Conservation (phyloP, 2,329 filamentous ascomycete genomes). For the Phaeosphaeria sp. region DNA sequence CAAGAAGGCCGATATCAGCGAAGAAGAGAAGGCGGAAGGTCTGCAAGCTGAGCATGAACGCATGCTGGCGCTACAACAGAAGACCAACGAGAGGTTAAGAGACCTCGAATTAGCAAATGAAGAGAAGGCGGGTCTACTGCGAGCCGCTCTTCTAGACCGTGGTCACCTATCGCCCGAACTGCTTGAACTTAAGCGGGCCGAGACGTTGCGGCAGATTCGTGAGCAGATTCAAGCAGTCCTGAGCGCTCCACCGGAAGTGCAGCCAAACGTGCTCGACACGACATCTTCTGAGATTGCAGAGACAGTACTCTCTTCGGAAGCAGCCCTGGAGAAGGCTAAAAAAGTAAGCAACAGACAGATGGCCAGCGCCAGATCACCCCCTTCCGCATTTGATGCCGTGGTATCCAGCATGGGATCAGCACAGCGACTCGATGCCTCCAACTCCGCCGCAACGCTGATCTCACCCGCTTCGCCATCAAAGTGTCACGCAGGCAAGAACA, state of each 20-base stretch:
- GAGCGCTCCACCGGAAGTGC: constrained; percentile 39
- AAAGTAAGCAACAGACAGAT: constrained; percentile 46
- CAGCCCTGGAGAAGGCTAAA: constrained; percentile 44
- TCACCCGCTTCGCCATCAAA: constrained; percentile 18
- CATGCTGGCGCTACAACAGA: constrained; percentile 42
- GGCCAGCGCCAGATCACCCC: constrained; percentile 24
- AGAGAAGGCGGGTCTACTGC: constrained; percentile 44
- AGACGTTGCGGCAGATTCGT: constrained; percentile 41
- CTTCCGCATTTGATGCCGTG: constrained; percentile 29
- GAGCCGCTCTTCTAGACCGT: constrained; percentile 41
- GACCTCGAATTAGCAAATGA: constrained; percentile 46
- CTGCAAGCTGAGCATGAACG: constrained; percentile 46
- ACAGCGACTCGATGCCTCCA: constrained; percentile 25
- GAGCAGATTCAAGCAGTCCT: constrained; percentile 43
- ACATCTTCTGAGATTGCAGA: constrained; percentile 45
- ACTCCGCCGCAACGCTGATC: constrained; percentile 32
- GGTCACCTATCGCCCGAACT: constrained; percentile 43
- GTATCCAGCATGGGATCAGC: constrained; percentile 26
- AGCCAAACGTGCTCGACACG: constrained; percentile 38
- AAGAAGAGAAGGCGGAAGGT: constrained; percentile 36
- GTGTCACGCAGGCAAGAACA: constrained; percentile 16
- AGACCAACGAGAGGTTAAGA: constrained; percentile 41
- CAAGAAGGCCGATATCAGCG: constrained; percentile 42
- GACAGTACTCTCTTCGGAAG: constrained; percentile 41
- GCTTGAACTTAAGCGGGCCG: constrained; percentile 38